A percentile compares a stretch with the other conserved stretches of the same genome.
These are phyloP conservation scores for Solanum peruvianum DNA, from an alignment of 257 asterid genomes.

Conservation along the genomic window DNA sequence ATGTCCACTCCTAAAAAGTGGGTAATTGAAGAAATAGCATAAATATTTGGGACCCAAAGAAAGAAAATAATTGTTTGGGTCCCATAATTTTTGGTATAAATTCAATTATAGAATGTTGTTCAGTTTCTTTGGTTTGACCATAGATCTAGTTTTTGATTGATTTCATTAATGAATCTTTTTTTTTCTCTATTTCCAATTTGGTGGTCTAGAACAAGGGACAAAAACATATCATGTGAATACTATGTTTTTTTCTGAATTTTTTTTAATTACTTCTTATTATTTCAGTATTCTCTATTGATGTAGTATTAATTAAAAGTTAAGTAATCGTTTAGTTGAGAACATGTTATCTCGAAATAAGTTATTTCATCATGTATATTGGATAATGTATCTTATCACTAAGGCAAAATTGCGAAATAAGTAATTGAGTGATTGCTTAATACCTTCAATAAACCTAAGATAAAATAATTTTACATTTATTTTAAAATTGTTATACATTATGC, in stretches of 20 bases:
- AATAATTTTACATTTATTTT: too few species aligned
- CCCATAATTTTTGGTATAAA: neutral
- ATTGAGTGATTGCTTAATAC: too few species aligned
- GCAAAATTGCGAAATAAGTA: fast-evolving
- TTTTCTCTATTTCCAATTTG: neutral
- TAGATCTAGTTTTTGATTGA: neutral
- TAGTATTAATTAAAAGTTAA: neutral
- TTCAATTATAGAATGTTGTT: neutral
- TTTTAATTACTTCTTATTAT: neutral
- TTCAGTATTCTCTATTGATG: neutral
- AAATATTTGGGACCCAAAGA: neutral
- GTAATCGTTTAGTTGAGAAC: neutral
- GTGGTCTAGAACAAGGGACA: neutral
- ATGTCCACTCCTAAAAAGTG: neutral
- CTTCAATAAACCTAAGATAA: fast-evolving
- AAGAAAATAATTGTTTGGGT: neutral
- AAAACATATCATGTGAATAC: neutral
- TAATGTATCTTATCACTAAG: too few species aligned
- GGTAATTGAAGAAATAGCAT: neutral
- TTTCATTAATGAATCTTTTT: neutral
- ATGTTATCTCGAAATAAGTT: too few species aligned
- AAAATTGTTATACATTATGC: too few species aligned
- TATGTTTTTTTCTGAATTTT: neutral
- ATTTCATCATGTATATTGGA: too few species aligned
- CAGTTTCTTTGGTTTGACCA: neutral